These are phyloP conservation scores for Lepidium aucheri DNA, from an alignment of 345 rosid species.

Conservation along the genomic window DNA sequence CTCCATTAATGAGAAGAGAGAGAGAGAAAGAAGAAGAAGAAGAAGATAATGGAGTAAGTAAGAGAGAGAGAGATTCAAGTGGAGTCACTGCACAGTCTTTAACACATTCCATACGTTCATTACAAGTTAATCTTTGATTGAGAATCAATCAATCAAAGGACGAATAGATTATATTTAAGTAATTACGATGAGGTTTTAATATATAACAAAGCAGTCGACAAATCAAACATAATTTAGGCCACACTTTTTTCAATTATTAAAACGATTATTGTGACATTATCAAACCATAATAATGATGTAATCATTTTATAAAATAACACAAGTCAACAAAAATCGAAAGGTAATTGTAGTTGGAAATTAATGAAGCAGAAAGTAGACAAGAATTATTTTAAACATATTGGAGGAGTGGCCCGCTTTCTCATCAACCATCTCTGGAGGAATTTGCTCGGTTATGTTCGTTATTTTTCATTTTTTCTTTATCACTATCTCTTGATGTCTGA, in stretches of 20 bases:
- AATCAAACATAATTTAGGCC: constrained; percentile 10
- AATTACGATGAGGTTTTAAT: not conserved
- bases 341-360: constrained; percentile 11
- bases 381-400: not conserved
- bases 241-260: constrained; percentile 3
- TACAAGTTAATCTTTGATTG: not conserved
- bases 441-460: too few relatives aligned
- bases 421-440: too few relatives aligned
- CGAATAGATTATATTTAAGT: not conserved
- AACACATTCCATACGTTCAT: constrained; percentile 19
- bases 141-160: not conserved
- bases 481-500: too few relatives aligned
- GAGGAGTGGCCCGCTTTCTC: too few relatives aligned
- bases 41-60: constrained; percentile 21
- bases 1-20: constrained; percentile 20
- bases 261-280: not conserved
- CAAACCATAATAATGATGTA: not conserved
- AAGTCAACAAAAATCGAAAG: constrained; percentile 1
- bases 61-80: constrained; percentile 20
- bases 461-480: too few relatives aligned
- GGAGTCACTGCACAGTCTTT: constrained; percentile 10
- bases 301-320: not conserved
- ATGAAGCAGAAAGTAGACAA: constrained; percentile 22
- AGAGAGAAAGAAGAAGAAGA: not conserved
- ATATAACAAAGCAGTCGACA: not conserved